These are phyloP conservation scores for Aciculoconidium aculeatum DNA, from an alignment of 805 yeast species.

Conservation along the genomic window DNA sequence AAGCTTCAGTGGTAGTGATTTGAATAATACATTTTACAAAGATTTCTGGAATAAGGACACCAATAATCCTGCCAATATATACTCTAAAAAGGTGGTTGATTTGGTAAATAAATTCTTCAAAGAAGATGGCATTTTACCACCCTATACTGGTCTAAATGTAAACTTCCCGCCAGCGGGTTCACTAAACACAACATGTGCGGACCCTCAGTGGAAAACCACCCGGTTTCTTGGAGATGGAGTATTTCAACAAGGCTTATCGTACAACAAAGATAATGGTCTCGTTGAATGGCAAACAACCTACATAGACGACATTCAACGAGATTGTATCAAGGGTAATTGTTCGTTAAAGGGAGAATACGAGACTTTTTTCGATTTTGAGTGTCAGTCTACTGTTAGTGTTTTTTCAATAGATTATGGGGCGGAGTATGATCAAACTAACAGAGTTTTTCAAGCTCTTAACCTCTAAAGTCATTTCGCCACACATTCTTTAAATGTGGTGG, in stretches of 20 bases:
- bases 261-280: conserved; percentile 4
- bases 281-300: conserved; percentile 6
- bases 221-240: conserved; percentile 10
- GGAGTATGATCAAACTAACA: conserved; percentile 12
- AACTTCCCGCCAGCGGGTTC: conserved; percentile 17
- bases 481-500: too few relatives aligned
- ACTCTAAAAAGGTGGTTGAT: conserved; percentile 20
- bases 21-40: conserved; percentile 22
- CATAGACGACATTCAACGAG: conserved; percentile 11
- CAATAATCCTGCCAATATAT: conserved; percentile 19
- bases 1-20: conserved; percentile 21
- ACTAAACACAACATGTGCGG: conserved; percentile 19
- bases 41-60: conserved; percentile 15
- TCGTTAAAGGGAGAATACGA: conserved; percentile 11
- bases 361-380: conserved; percentile 13
- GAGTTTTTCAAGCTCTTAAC: too few relatives aligned
- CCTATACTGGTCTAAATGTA: conserved; percentile 19
- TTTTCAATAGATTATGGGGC: conserved; percentile 47
- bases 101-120: conserved; percentile 15
- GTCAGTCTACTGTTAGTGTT: conserved; percentile 41
- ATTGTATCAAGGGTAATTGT: conserved; percentile 10
- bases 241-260: conserved; percentile 7
- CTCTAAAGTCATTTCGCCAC: too few relatives aligned
- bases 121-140: conserved; percentile 14
- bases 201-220: conserved; percentile 10